Base-by-base conservation (phyloP, 371 early-diverging fungal genomes). In the Apophysomyces variabilis region DNA sequence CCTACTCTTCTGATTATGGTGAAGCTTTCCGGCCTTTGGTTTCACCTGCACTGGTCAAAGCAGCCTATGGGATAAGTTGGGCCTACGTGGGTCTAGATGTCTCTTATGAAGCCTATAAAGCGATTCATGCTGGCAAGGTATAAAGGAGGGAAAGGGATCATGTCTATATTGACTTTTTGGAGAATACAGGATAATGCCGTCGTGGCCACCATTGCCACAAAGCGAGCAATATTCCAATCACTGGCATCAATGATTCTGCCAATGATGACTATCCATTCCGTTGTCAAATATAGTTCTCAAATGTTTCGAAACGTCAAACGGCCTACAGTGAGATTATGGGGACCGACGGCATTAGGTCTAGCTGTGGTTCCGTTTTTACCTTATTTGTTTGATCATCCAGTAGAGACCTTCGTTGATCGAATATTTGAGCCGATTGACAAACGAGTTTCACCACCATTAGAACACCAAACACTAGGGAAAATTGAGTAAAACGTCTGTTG, bases 21-120 rank as follows among this genome's bases (percentile, higher is more conserved):
- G 93, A 93, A 67, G 92, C 91, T 3, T 90, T 93, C 67, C 81
- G 93, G 35, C 93, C 93, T 16, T 79, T 91, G 43, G 87, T 89
- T 13, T 68, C 78, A n/a, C 83, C 82, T 4, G 7, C 62, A 13
- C 43, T 90, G 16, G 92, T 92, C 60, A 84, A 77, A 39, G 82
- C 87, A 47, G 86, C 89, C 26, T 91, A 89, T 66, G 89, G 84
- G 35, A 69, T 90, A 58, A 83, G 86, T 43, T 89, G 88, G 80
- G 82, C 84, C 45, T 89, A 89, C 67, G 65, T 91, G 54, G 84
- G 76, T 50, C 76, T 84, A 21, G 93, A 91, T 74, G 87, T 91
- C 44, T 80, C 78, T 13, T 89, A 87, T 67, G 92, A 91, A 72
- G 86, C 84, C n/a, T 89, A 86, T 74, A 90, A 90, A 69, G 83